Conservation (phyloP, 257 asterid genomes). For the Fraxinus pennsylvanica region DNA sequence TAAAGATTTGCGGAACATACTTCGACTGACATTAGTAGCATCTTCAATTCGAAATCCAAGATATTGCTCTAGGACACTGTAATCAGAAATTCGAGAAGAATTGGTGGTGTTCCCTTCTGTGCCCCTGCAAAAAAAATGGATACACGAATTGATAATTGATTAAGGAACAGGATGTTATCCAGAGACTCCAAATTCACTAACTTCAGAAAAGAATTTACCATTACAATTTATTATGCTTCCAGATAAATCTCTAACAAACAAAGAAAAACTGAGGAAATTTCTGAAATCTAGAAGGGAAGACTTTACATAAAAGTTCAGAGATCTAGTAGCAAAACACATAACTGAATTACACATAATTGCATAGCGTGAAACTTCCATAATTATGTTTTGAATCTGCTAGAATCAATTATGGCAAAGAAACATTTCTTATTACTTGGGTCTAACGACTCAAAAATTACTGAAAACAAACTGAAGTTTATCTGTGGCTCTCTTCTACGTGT, state of each 20-base stretch:
- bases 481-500: not conserved
- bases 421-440: not conserved
- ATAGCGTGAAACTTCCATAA: not conserved
- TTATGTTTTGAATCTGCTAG: not conserved
- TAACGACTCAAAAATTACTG: not conserved
- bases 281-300: not conserved
- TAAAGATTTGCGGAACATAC: conserved; percentile 39
- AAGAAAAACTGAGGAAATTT: not conserved
- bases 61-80: conserved; percentile 85
- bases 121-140: conserved; percentile 60
- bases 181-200: not conserved
- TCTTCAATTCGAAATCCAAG: conserved; percentile 79
- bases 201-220: not conserved
- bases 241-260: not conserved
- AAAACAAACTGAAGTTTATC: not conserved
- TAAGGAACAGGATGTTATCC: not conserved
- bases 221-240: not conserved
- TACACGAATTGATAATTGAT: conserved; percentile 24
- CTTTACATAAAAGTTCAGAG: not conserved
- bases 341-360: not conserved
- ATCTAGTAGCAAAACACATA: not conserved
- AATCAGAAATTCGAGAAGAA: conserved; percentile 63
- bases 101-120: conserved; percentile 62
- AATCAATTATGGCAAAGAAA: not conserved
- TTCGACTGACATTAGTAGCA: conserved; percentile 47